Base-by-base conservation (phyloP, 371 early-diverging fungal species). In the Mortierella sp. region DNA sequence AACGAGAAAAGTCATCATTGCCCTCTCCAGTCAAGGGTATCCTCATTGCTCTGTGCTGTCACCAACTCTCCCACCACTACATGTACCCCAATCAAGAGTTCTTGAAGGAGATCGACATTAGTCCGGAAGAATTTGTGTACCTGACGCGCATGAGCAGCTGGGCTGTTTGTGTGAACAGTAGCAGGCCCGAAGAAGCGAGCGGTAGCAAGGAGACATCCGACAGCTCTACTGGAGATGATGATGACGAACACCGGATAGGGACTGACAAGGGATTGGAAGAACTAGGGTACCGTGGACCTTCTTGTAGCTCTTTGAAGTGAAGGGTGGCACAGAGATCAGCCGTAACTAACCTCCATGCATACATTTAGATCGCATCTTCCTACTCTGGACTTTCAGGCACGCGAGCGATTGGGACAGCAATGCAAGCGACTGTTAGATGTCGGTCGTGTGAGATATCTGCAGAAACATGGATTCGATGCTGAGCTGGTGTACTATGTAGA, bases 41-140 rank as follows among this genome's bases (percentile, higher is more conserved):
- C 25, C 81, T 93, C 24, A 94, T 96, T 54, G 96, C 96, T 22
- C 85, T 94, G 3, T 96, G 96, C 74, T 96, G 96, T 60, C 96
- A 96, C 78, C 96, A 95, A 57, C 64, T 88, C 5, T 95, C 95
- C 77, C 87, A 85, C n/a, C 89, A 87, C 60, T 87, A 86, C 53
- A 90, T 89, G 88, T 95, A 90, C 62, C 85, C 90, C 9, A 86
- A 92, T 63, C 90, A 77, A 16, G 76, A 62, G 2, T 95, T 81
- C 52, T 73, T 96, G 64, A 63, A 83, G 19, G 64, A 85, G 34
- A 66, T 80, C 9, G 80, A 80, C 4, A 80, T 92, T 43, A 64
- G 62, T 13, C 79, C 82, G 39, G 62, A 63, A 2, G 89, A 89
- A 50, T 90, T 91, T 74, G 85, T 80, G 9, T 73, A 87, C 25